Evolutionary conservation across 371 early-diverging fungal genomes (phyloP).

Genomic region (Mucor piriformis): DNA sequence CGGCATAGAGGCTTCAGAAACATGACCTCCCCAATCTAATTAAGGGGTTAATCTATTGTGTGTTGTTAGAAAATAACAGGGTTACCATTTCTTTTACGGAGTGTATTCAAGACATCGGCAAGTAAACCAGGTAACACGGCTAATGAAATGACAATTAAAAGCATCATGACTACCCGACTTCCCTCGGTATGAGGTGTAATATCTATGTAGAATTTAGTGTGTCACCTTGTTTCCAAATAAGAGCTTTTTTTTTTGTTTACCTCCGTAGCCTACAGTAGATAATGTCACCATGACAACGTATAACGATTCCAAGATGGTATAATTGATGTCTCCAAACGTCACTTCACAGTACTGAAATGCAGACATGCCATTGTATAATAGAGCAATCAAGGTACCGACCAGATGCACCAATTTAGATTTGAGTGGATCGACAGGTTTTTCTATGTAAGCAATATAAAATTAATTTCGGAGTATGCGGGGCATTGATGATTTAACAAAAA

Average conservation of each 20-base stretch:
- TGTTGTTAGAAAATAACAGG: background rate
- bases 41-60: background rate
- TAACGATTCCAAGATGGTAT: slow-evolving; percentile 54
- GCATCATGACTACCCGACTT: slow-evolving; percentile 68
- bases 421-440: slow-evolving; percentile 58
- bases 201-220: too few species aligned
- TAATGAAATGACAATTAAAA: slow-evolving; percentile 69
- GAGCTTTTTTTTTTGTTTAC: slow-evolving; percentile 17
- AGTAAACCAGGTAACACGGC: slow-evolving; percentile 66
- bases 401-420: slow-evolving; percentile 64
- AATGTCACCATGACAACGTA: slow-evolving; percentile 69
- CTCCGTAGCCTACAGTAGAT: slow-evolving; percentile 83
- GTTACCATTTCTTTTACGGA: slow-evolving; percentile 52
- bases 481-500: too few species aligned
- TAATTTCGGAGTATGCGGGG: too few species aligned
- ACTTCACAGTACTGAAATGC: slow-evolving; percentile 73
- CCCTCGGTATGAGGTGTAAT: slow-evolving; percentile 66
- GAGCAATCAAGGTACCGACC: slow-evolving; percentile 60
- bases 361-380: slow-evolving; percentile 73
- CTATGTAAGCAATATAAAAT: slow-evolving; percentile 7
- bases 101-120: slow-evolving; percentile 58
- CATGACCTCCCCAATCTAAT: slow-evolving; percentile 50
- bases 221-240: too few species aligned
- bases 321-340: slow-evolving; percentile 56
- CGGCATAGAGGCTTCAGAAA: slow-evolving; percentile 48